phyloP scores from a whole-genome alignment of 2,329 filamentous ascomycete species.

The Epichloe typhina region DNA sequence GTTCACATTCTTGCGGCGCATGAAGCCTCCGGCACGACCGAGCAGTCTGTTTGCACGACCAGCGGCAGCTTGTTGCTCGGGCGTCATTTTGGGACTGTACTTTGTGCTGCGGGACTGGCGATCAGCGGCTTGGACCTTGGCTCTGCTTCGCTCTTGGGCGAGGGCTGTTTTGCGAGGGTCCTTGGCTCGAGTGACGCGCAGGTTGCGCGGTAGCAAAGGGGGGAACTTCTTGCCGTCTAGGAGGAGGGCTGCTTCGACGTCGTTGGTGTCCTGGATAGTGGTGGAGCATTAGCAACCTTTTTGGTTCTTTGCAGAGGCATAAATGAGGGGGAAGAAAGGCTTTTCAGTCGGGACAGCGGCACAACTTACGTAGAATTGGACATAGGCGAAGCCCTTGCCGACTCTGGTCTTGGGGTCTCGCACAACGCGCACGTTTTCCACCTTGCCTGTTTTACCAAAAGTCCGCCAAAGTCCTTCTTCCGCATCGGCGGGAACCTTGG shows the following conservation, averaged over 20 bases:
- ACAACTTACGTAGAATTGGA: slow-evolving; percentile 65
- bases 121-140: slow-evolving; percentile 23
- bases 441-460: slow-evolving; percentile 60
- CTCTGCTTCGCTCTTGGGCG: slow-evolving; percentile 24
- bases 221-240: slow-evolving; percentile 86
- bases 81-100: slow-evolving; percentile 58
- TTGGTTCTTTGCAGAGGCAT: not conserved
- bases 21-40: slow-evolving; percentile 50
- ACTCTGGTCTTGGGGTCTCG: slow-evolving; percentile 83
- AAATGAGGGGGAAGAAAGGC: not conserved
- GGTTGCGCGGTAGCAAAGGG: slow-evolving; percentile 81
- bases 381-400: slow-evolving; percentile 94
- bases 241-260: slow-evolving; percentile 81
- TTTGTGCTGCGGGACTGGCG: slow-evolving; percentile 28
- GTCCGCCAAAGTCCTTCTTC: slow-evolving; percentile 88
- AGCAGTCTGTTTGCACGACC: slow-evolving; percentile 66
- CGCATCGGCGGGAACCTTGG: slow-evolving; percentile 65
- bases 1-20: slow-evolving; percentile 24
- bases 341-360: not conserved
- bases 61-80: slow-evolving; percentile 55
- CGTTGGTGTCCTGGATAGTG: slow-evolving; percentile 52
- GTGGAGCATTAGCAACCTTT: not conserved
- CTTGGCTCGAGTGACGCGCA: slow-evolving; percentile 80
- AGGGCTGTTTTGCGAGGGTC: slow-evolving; percentile 48
- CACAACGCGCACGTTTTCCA: slow-evolving; percentile 88